Evolutionary conservation across 1,139 yeast species (phyloP).

Genomic region (Blastobotrys persicus): DNA sequence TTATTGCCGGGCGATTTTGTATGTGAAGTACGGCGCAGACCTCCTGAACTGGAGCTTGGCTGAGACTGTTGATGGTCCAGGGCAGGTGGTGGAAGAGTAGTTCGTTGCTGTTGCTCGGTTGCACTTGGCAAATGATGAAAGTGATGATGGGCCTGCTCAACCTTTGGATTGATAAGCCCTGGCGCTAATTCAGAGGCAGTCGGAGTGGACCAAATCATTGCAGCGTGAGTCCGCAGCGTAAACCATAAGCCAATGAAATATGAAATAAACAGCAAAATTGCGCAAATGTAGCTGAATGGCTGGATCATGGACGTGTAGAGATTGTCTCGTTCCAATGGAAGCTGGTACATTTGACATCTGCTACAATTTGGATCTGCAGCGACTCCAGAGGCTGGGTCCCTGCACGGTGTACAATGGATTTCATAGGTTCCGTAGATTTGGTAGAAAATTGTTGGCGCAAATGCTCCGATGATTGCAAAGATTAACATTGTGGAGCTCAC

Average conservation of each 20-base stretch:
- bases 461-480: conserved; percentile 86
- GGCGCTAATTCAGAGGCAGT: conserved; percentile 38
- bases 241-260: conserved; percentile 90
- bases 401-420: conserved; percentile 61
- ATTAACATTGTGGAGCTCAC: conserved; percentile 94
- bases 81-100: not conserved
- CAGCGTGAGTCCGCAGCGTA: conserved; percentile 93
- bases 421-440: conserved; percentile 90
- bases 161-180: not conserved
- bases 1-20: conserved; percentile 10
- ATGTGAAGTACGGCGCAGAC: not conserved
- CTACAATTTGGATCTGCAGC: conserved; percentile 45
- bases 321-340: conserved; percentile 60
- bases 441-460: conserved; percentile 88
- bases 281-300: conserved; percentile 83
- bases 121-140: conserved; percentile 1
- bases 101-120: not conserved
- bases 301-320: conserved; percentile 64
- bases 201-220: conserved; percentile 87
- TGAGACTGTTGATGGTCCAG: not conserved
- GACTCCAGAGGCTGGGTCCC: conserved; percentile 15
- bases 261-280: conserved; percentile 74
- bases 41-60: no score
- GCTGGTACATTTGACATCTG: conserved; percentile 77
- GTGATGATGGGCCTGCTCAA: conserved; percentile 11